These are phyloP conservation scores for Thymus quinquecostatus DNA, from an alignment of 257 asterid species.

Conservation along the genomic window DNA sequence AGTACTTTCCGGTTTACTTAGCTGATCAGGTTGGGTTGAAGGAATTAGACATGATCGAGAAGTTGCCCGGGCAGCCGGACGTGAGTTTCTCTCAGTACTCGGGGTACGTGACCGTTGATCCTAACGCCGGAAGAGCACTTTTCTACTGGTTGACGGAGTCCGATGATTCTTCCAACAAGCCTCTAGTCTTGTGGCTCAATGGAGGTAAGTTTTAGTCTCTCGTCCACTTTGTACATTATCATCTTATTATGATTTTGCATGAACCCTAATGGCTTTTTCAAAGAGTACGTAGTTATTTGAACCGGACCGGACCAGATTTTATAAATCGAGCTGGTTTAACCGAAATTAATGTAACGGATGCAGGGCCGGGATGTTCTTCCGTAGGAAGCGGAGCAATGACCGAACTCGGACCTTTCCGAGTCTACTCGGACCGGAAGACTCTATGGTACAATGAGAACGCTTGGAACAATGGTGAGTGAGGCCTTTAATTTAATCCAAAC, in stretches of 20 bases:
- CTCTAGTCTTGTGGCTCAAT: slow-evolving; percentile 50
- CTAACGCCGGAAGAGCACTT: slow-evolving; percentile 43
- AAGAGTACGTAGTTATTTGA: background rate
- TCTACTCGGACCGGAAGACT: slow-evolving; percentile 51
- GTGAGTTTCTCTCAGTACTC: slow-evolving; percentile 47
- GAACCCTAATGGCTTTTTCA: background rate
- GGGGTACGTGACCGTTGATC: slow-evolving; percentile 47
- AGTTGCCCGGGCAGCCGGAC: slow-evolving; percentile 43
- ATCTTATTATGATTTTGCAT: background rate
- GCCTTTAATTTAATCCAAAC: background rate
- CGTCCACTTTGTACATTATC: background rate
- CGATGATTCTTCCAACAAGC: slow-evolving; percentile 35
- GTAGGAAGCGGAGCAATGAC: slow-evolving; percentile 62
- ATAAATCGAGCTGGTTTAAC: no score
- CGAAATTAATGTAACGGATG: no score
- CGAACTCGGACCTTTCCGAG: slow-evolving; percentile 66
- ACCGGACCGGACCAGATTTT: no score
- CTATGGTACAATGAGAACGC: slow-evolving; percentile 49
- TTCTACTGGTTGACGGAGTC: slow-evolving; percentile 47
- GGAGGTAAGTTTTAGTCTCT: slow-evolving; percentile 35
- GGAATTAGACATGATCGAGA: slow-evolving; percentile 29
- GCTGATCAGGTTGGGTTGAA: slow-evolving; percentile 37
- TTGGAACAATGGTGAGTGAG: slow-evolving; percentile 53
- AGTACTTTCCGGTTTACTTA: slow-evolving; percentile 31
- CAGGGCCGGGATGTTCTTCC: slow-evolving; percentile 78